Evolutionary conservation across 2,329 filamentous ascomycete species (phyloP).

Genomic region (Fusarium sp.): DNA sequence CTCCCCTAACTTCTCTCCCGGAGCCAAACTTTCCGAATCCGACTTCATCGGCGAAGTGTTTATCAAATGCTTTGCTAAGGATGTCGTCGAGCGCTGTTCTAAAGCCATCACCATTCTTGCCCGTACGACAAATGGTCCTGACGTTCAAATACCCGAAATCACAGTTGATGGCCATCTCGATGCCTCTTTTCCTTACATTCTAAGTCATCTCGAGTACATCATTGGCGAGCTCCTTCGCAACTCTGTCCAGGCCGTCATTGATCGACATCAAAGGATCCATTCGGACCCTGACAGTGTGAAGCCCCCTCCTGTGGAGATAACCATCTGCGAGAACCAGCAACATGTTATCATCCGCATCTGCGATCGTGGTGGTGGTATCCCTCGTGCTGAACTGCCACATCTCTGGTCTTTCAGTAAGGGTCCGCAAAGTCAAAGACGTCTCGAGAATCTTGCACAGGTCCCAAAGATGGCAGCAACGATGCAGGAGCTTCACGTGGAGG

Average conservation of each 20-base stretch:
- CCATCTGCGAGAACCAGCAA: slow-evolving; percentile 92
- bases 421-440: slow-evolving; percentile 76
- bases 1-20: slow-evolving; percentile 87
- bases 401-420: slow-evolving; percentile 98
- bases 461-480: slow-evolving; percentile 93
- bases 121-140: slow-evolving; percentile 76
- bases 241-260: slow-evolving; percentile 90
- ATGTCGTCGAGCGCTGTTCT: slow-evolving; percentile 87
- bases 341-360: slow-evolving; percentile 97
- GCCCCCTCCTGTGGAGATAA: slow-evolving; percentile 88
- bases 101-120: slow-evolving; percentile 79
- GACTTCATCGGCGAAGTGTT: slow-evolving; percentile 98
- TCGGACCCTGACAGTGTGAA: slow-evolving; percentile 39
- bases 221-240: slow-evolving; percentile 94
- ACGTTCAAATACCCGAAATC: slow-evolving; percentile 80
- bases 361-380: slow-evolving; percentile 92
- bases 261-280: slow-evolving; percentile 65
- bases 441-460: slow-evolving; percentile 87
- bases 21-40: slow-evolving; percentile 74
- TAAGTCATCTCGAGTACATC: slow-evolving; percentile 96
- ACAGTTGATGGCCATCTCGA: slow-evolving; percentile 84
- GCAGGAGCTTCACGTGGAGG: slow-evolving; percentile 76
- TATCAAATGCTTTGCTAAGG: slow-evolving; percentile 87
- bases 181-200: slow-evolving; percentile 94
- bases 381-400: slow-evolving; percentile 83